Conservation (phyloP, 306 rosid genomes). For the Betula pendula region DNA sequence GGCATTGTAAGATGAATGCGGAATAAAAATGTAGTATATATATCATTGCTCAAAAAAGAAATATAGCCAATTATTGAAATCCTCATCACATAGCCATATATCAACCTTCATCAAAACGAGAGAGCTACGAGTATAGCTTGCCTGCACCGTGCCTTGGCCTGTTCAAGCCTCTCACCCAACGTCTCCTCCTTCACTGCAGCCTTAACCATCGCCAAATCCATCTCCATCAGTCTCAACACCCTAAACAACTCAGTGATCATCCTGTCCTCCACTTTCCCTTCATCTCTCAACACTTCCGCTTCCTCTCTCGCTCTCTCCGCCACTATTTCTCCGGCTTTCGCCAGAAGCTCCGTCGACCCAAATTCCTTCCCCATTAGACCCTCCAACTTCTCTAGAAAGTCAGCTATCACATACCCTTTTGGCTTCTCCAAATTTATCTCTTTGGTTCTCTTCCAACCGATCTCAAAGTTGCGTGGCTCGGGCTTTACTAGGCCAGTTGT, state of each 20-base stretch:
- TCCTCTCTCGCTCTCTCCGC: slow-evolving; percentile 94
- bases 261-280: slow-evolving; percentile 89
- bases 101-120: too few species aligned
- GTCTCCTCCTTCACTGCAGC: slow-evolving; percentile 89
- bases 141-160: slow-evolving; percentile 93
- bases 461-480: slow-evolving; percentile 78
- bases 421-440: slow-evolving; percentile 72
- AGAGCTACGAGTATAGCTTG: slow-evolving; percentile 92
- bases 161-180: slow-evolving; percentile 61
- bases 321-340: slow-evolving; percentile 79
- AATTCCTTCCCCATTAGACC: slow-evolving; percentile 69
- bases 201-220: slow-evolving; percentile 91
- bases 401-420: slow-evolving; percentile 73
- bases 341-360: slow-evolving; percentile 69
- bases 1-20: too few species aligned
- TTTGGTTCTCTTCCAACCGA: slow-evolving; percentile 95
- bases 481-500: slow-evolving; percentile 36
- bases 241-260: slow-evolving; percentile 78
- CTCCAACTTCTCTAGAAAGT: slow-evolving; percentile 82
- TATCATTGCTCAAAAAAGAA: too few species aligned
- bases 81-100: too few species aligned
- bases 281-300: slow-evolving; percentile 70
- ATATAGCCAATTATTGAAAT: neutral
- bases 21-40: too few species aligned
- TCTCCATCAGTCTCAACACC: slow-evolving; percentile 81